These are phyloP conservation scores for Sporothrix curviconia DNA, from an alignment of 2,329 filamentous ascomycete genomes.

Conservation along the genomic window DNA sequence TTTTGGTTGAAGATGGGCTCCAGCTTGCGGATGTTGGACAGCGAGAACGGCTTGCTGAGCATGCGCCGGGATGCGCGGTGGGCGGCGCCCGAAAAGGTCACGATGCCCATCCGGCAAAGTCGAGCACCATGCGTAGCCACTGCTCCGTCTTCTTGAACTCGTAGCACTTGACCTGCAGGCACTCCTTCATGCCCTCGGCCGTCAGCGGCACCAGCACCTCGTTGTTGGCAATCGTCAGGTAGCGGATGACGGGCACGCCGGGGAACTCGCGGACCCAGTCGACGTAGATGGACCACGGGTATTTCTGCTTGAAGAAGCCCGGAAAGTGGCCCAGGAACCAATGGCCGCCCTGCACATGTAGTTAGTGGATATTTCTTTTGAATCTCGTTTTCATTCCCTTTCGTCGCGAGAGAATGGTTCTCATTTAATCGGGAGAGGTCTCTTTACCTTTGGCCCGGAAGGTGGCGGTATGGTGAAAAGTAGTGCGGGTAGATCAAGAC, in stretches of 20 bases:
- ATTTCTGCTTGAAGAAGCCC: conserved; percentile 9
- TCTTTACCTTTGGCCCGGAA: conserved; percentile 40
- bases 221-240: conserved; percentile 29
- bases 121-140: conserved; percentile 28
- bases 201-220: conserved; percentile 35
- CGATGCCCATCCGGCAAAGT: conserved; percentile 14
- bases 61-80: conserved; percentile 17
- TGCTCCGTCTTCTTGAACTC: conserved; percentile 24
- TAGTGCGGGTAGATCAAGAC: conserved; percentile 37
- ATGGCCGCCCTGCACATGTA: conserved; percentile 11
- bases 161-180: conserved; percentile 33
- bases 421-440: no score
- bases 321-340: conserved; percentile 17
- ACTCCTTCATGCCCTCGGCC: conserved; percentile 30
- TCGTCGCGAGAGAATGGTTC: no score
- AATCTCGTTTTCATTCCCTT: no score
- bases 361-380: background rate
- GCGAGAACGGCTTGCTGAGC: conserved; percentile 27
- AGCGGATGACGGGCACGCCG: conserved; percentile 32
- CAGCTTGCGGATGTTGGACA: conserved; percentile 32
- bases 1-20: conserved; percentile 33
- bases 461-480: conserved; percentile 37
- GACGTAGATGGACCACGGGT: conserved; percentile 14
- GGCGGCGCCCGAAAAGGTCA: conserved; percentile 9
- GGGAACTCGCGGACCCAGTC: conserved; percentile 16